Conservation (phyloP, 2,329 filamentous ascomycete species). For the Colletotrichum horii region DNA sequence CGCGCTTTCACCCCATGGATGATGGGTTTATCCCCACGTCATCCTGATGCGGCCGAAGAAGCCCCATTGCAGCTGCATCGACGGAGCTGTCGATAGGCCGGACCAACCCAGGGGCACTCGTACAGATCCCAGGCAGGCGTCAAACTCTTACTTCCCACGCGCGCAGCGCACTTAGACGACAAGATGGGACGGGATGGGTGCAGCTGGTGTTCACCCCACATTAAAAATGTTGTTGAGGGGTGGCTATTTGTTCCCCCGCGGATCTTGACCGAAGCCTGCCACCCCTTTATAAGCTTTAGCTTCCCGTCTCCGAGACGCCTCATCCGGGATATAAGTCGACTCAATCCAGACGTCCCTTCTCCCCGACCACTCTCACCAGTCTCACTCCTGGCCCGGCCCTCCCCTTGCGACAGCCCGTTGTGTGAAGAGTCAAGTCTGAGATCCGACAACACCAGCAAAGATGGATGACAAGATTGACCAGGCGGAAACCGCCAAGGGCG, state of each 20-base stretch:
- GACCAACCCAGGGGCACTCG: neutral
- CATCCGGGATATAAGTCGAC: neutral
- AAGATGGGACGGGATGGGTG: neutral
- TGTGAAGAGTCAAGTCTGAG: neutral
- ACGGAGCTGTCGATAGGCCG: neutral
- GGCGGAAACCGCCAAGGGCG: neutral
- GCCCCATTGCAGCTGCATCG: slow-evolving; percentile 5
- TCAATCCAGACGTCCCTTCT: slow-evolving; percentile 8
- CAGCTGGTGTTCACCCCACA: slow-evolving; percentile 11
- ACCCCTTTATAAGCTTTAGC: slow-evolving; percentile 1
- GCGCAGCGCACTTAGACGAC: neutral
- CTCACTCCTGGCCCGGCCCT: neutral
- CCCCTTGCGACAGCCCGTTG: neutral
- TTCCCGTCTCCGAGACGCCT: neutral
- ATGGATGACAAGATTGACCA: slow-evolving; percentile 13
- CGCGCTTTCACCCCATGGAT: slow-evolving; percentile 1
- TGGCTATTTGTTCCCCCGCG: slow-evolving; percentile 13
- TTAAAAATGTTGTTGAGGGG: slow-evolving; percentile 1
- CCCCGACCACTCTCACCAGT: neutral
- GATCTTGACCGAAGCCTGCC: slow-evolving; percentile 13
- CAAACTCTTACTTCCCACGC: slow-evolving; percentile 8
- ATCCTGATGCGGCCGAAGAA: slow-evolving; percentile 17
- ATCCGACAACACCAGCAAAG: slow-evolving; percentile 5
- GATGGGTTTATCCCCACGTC: slow-evolving; percentile 6
- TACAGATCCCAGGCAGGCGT: neutral